Conservation (phyloP, 768 basidiomycete species). For the Trametes coccinea region DNA sequence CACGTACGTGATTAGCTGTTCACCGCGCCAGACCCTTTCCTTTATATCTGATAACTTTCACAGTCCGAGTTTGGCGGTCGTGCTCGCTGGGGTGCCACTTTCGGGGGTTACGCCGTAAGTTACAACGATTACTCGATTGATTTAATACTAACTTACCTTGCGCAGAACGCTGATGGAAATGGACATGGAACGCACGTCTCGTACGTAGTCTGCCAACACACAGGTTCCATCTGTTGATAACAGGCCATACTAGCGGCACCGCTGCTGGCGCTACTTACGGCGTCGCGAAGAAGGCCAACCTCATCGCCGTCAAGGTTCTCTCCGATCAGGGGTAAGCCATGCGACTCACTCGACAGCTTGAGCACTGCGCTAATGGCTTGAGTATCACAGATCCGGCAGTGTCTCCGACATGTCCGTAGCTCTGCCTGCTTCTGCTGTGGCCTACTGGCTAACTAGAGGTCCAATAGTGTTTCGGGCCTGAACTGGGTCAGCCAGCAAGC, state of each 20-base stretch:
- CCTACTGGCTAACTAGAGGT: neutral
- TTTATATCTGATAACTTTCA: neutral
- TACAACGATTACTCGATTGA: too few species aligned
- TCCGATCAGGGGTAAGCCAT: constrained; percentile 35
- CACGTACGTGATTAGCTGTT: constrained; percentile 17
- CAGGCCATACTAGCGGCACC: constrained; percentile 32
- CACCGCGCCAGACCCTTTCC: too few species aligned
- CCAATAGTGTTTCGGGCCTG: constrained; percentile 27
- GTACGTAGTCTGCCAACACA: neutral
- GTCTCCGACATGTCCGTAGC: constrained; percentile 16
- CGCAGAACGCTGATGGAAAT: constrained; percentile 36
- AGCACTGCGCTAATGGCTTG: constrained; percentile 32
- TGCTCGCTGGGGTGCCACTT: constrained; percentile 42
- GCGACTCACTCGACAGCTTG: constrained; percentile 27
- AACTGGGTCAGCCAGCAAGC: constrained; percentile 26
- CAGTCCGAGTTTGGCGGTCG: constrained; percentile 44
- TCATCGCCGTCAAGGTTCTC: constrained; percentile 47
- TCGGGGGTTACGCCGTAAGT: constrained; percentile 30
- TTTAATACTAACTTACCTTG: neutral
- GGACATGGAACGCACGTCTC: constrained; percentile 45
- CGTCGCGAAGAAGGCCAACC: constrained; percentile 32
- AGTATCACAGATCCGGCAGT: neutral
- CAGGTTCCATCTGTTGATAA: neutral
- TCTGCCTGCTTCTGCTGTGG: neutral
- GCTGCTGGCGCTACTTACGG: constrained; percentile 36